These are phyloP conservation scores for Pyronema domesticum DNA, from an alignment of 495 filamentous ascomycete species.

Conservation along the genomic window DNA sequence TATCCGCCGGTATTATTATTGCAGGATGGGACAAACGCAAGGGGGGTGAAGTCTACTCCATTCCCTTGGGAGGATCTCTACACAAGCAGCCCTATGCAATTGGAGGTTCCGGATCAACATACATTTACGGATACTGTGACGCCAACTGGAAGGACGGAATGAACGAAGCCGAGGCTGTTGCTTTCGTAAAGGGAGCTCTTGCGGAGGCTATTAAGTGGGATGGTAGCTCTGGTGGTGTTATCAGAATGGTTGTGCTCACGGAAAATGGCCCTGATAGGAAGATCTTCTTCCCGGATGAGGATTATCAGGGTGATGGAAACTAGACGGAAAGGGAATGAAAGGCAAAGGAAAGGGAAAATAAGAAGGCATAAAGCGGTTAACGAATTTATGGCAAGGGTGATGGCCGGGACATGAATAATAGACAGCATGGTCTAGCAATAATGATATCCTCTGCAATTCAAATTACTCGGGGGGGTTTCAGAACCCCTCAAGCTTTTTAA, in stretches of 20 bases:
- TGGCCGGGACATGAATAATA: no score
- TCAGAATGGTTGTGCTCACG: constrained; percentile 91
- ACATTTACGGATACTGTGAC: constrained; percentile 98
- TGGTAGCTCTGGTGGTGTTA: constrained; percentile 93
- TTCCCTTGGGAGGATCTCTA: constrained; percentile 87
- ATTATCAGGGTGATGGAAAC: constrained; percentile 17
- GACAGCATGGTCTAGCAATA: no score
- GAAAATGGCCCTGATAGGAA: constrained; percentile 26
- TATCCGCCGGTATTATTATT: constrained; percentile 94
- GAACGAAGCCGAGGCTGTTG: constrained; percentile 80
- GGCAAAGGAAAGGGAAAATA: no score
- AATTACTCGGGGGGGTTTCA: no score
- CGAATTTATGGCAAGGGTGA: no score
- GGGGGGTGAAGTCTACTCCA: constrained; percentile 91
- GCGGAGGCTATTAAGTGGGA: constrained; percentile 98
- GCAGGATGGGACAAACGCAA: constrained; percentile 86
- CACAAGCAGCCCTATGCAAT: constrained; percentile 96
- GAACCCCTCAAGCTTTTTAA: no score
- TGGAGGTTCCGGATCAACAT: constrained; percentile 91
- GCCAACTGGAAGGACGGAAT: constrained; percentile 90
- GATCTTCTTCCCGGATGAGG: constrained; percentile 25
- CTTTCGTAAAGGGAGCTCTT: constrained; percentile 79
- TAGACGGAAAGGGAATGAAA: not conserved
- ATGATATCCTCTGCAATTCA: no score
- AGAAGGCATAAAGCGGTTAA: no score